phyloP scores from a whole-genome alignment of 257 asterid species.

The Salvia miltiorrhiza region DNA sequence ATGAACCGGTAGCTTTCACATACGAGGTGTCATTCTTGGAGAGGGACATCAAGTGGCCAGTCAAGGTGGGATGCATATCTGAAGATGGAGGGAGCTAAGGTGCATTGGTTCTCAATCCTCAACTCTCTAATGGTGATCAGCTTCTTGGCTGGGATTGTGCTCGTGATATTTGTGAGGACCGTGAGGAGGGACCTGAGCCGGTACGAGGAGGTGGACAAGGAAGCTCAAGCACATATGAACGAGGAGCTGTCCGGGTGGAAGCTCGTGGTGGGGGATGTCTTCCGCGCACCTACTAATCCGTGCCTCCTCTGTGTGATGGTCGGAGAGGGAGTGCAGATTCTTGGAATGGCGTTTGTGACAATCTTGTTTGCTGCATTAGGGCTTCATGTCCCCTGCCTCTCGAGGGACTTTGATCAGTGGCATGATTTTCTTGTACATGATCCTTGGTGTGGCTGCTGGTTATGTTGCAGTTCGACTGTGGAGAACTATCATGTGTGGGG shows the following conservation, averaged over 20 bases:
- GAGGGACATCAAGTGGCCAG: conserved; percentile 91
- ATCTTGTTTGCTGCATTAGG: conserved; percentile 88
- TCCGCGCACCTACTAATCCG: conserved; percentile 69
- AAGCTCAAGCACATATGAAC: conserved; percentile 91
- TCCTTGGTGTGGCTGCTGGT: conserved; percentile 80
- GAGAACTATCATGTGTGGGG: conserved; percentile 71
- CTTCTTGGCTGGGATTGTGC: conserved; percentile 89
- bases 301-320: conserved; percentile 83
- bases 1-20: conserved; percentile 61
- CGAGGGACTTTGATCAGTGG: conserved; percentile 81
- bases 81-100: conserved; percentile 94
- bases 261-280: conserved; percentile 81
- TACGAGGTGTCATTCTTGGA: conserved; percentile 73
- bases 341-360: conserved; percentile 85
- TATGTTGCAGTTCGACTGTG: conserved; percentile 87
- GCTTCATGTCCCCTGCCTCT: conserved; percentile 91
- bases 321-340: conserved; percentile 87
- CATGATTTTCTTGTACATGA: conserved; percentile 81
- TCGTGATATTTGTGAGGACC: conserved; percentile 81
- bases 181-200: conserved; percentile 77
- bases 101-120: conserved; percentile 89
- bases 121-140: conserved; percentile 89
- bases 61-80: conserved; percentile 92
- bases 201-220: conserved; percentile 87
- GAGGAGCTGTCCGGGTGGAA: conserved; percentile 97